Percentiles rank a stretch among this genome's conserved stretches.
phyloP scores from a whole-genome alignment of 768 basidiomycete species.

The Russula emetica region DNA sequence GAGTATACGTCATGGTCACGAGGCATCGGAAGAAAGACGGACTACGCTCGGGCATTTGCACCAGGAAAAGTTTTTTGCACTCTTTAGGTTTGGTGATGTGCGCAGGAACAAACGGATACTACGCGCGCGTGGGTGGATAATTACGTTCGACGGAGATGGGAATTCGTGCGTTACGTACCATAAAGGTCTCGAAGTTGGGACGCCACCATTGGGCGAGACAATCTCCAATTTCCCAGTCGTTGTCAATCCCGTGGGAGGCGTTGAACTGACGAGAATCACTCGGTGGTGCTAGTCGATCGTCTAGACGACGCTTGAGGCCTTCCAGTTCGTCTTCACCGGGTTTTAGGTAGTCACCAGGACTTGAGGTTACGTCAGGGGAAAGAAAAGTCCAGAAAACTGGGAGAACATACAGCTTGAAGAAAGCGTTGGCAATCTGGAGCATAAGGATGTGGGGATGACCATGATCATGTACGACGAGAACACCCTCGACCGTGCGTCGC shows the following conservation, averaged over 20 bases:
- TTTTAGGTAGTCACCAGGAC: conserved; percentile 97
- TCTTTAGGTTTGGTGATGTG: conserved; percentile 98
- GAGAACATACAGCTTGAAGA: conserved; percentile 89
- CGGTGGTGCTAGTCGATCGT: conserved; percentile 83
- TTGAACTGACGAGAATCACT: conserved; percentile 70
- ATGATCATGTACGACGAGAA: conserved; percentile 90
- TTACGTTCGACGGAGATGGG: neutral
- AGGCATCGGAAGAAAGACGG: conserved; percentile 34
- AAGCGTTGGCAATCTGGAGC: conserved; percentile 97
- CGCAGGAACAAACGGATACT: conserved; percentile 94
- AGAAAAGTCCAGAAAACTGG: conserved; percentile 2
- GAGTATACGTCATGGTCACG: neutral
- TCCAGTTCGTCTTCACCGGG: conserved; percentile 92
- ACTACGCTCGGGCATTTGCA: conserved; percentile 95
- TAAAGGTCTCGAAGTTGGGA: conserved; percentile 98
- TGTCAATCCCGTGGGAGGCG: conserved; percentile 68
- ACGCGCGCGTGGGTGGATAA: conserved; percentile 11
- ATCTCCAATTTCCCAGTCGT: conserved; percentile 95
- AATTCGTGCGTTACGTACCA: conserved; percentile 53
- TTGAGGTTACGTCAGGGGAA: conserved; percentile 33
- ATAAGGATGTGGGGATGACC: conserved; percentile 97
- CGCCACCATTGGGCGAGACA: conserved; percentile 99
- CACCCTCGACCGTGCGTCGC: conserved; percentile 90
- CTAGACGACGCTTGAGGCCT: conserved; percentile 83
- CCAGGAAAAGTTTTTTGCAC: conserved; percentile 92